phyloP scores from a whole-genome alignment of 768 basidiomycete genomes.

The Multifurca ochricompacta region DNA sequence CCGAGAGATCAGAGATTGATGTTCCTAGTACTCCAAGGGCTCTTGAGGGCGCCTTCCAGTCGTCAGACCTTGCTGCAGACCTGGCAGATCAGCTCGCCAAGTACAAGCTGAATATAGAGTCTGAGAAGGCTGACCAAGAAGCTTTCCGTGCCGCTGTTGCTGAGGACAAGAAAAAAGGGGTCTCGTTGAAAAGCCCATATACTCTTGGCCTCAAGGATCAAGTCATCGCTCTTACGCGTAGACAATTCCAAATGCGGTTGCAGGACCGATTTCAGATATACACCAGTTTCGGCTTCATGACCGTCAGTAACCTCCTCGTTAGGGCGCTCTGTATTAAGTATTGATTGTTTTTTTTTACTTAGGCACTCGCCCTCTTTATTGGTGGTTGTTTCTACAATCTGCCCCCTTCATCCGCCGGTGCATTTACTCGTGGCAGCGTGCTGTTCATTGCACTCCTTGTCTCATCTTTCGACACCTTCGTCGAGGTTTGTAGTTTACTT shows the following conservation, averaged over 20 bases:
- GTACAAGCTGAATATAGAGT: constrained; percentile 49
- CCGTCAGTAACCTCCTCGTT: constrained; percentile 44
- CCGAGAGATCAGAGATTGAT: constrained; percentile 47
- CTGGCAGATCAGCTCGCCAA: constrained; percentile 44
- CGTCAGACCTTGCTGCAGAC: constrained; percentile 38
- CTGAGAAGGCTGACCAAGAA: constrained; percentile 59
- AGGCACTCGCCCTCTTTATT: constrained; percentile 47
- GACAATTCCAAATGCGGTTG: constrained; percentile 65
- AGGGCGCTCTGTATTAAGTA: constrained; percentile 22
- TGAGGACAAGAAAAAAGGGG: constrained; percentile 73
- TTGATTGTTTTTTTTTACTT: background rate
- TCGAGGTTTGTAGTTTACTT: constrained; percentile 39
- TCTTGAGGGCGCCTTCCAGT: constrained; percentile 55
- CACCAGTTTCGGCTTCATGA: constrained; percentile 58
- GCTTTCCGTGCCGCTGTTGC: constrained; percentile 70
- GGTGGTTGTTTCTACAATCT: constrained; percentile 71
- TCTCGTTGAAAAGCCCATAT: constrained; percentile 74
- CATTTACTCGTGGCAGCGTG: constrained; percentile 81
- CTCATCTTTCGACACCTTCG: constrained; percentile 63
- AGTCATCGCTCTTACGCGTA: constrained; percentile 56
- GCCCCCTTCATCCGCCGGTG: constrained; percentile 68
- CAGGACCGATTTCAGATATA: constrained; percentile 75
- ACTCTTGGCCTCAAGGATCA: constrained; percentile 76
- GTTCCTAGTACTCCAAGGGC: constrained; percentile 62
- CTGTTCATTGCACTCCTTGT: constrained; percentile 66